phyloP scores from a whole-genome alignment of 2,329 filamentous ascomycete genomes.

The Penicillium sp. region DNA sequence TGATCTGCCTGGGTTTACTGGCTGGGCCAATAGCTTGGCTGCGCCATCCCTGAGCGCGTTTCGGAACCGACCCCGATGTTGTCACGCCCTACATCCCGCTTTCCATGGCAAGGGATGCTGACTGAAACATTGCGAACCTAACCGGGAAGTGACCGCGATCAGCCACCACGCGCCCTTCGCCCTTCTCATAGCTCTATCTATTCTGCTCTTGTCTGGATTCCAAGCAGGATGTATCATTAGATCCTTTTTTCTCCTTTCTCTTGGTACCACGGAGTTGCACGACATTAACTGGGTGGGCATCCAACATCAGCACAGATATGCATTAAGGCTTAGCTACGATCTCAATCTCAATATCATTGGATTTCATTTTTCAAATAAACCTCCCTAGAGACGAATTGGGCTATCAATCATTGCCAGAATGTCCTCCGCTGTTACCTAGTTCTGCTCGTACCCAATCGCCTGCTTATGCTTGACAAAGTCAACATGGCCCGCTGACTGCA shows the following conservation, averaged over 20 bases:
- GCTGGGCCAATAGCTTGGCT: conserved; percentile 6
- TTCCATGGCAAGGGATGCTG: not conserved
- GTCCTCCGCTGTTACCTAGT: not conserved
- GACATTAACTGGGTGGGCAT: conserved; percentile 9
- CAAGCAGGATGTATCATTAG: conserved; percentile 14
- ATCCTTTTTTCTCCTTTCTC: not conserved
- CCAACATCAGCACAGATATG: conserved; percentile 12
- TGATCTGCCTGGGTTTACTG: not conserved
- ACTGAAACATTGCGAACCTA: not conserved
- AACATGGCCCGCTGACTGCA: conserved; percentile 10
- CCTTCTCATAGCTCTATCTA: not conserved
- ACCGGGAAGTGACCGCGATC: conserved; percentile 1
- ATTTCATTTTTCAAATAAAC: not conserved
- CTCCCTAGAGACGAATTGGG: not conserved
- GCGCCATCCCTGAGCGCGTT: not conserved
- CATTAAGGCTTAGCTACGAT: conserved; percentile 6
- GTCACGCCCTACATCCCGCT: not conserved
- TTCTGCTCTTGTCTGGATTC: conserved; percentile 3
- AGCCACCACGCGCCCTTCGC: conserved; percentile 1
- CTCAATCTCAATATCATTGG: conserved; percentile 1
- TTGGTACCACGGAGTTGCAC: conserved; percentile 12
- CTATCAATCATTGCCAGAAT: not conserved
- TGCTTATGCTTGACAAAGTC: conserved; percentile 20
- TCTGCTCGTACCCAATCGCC: conserved; percentile 21
- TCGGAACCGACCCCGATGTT: not conserved